Conservation (phyloP, 176 grass and related monocot species). For the Ensete ventricosum region DNA sequence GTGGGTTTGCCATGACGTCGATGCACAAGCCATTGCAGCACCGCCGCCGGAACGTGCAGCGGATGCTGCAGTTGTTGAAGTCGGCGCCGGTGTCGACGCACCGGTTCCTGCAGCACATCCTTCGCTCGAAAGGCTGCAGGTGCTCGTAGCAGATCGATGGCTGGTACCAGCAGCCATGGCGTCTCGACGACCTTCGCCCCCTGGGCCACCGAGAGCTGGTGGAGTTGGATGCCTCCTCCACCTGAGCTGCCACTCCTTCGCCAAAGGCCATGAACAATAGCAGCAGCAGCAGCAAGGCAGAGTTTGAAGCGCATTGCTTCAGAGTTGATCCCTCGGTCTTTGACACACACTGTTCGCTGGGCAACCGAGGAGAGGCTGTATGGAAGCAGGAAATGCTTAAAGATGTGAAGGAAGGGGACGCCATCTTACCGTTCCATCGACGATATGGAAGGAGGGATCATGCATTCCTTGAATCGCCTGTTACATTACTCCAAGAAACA, state of each 20-base stretch:
- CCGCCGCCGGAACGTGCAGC: conserved; percentile 8
- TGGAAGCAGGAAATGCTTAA: neutral
- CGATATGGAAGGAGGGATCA: no score
- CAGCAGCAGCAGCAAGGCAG: neutral
- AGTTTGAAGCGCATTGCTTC: neutral
- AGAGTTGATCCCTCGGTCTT: neutral
- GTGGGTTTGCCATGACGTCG: neutral
- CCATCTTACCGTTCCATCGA: no score
- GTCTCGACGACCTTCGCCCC: no score
- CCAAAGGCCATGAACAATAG: neutral
- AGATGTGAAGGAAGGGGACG: neutral
- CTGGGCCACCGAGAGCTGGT: no score
- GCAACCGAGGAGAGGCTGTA: neutral
- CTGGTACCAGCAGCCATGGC: no score
- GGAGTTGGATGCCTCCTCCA: no score
- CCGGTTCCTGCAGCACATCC: neutral
- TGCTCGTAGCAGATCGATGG: neutral
- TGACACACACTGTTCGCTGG: no score
- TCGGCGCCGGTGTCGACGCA: neutral
- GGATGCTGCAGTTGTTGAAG: conserved; percentile 11
- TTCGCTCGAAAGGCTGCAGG: neutral
- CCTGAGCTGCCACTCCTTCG: no score
- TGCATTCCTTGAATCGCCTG: no score
- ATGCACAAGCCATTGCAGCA: conserved; percentile 14
- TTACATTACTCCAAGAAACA: no score